Evolutionary conservation across 2,329 filamentous ascomycete genomes (phyloP).

Genomic region (Tetracladium maxilliforme): DNA sequence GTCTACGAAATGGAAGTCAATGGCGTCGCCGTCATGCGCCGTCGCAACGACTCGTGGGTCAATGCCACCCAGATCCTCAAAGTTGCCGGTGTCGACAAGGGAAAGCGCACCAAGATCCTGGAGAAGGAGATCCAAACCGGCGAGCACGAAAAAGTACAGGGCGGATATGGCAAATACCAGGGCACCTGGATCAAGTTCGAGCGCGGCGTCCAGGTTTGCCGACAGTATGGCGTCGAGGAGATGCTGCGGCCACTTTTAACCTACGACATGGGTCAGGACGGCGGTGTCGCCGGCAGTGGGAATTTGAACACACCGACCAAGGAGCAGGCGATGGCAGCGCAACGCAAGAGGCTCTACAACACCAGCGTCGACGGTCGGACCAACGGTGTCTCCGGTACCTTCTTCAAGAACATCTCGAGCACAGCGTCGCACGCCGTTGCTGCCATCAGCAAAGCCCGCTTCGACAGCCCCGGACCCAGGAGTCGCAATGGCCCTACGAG

Average conservation of each 20-base stretch:
- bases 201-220: conserved; percentile 81
- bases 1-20: conserved; percentile 99
- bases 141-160: conserved; percentile 96
- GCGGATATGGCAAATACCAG: conserved; percentile 97
- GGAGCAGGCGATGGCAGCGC: conserved; percentile 94
- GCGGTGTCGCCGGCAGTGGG: conserved; percentile 54
- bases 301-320: conserved; percentile 91
- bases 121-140: conserved; percentile 96
- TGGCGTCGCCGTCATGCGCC: conserved; percentile 84
- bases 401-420: conserved; percentile 93
- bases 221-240: conserved; percentile 65
- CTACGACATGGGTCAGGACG: conserved; percentile 68
- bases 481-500: conserved; percentile 45
- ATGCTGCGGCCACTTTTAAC: conserved; percentile 59
- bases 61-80: conserved; percentile 98
- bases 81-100: conserved; percentile 92
- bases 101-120: conserved; percentile 90
- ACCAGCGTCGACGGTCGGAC: conserved; percentile 52
- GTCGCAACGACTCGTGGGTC: conserved; percentile 86
- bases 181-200: conserved; percentile 97
- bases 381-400: conserved; percentile 63
- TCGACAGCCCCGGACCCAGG: conserved; percentile 72
- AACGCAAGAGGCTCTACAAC: conserved; percentile 85
- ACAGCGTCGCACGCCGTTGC: conserved; percentile 88
- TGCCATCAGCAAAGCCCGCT: conserved; percentile 89